These are phyloP conservation scores for Myrica gale DNA, from an alignment of 306 rosid species.

Conservation along the genomic window DNA sequence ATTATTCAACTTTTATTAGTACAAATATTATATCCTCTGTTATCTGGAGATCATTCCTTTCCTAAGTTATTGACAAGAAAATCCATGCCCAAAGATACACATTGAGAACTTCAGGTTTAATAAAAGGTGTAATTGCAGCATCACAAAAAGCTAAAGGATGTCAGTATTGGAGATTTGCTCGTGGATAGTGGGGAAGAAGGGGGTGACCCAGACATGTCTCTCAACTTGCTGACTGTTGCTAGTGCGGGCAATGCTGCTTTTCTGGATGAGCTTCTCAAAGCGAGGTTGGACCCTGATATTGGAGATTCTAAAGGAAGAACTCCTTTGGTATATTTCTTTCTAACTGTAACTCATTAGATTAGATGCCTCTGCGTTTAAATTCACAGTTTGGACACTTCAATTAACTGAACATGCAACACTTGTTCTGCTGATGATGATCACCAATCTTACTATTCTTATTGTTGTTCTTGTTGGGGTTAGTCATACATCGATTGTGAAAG, in stretches of 20 bases:
- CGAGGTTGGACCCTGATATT: conserved; percentile 73
- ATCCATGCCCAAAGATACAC: neutral
- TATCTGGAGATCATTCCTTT: no score
- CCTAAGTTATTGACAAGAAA: no score
- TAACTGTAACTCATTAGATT: neutral
- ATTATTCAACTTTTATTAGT: no score
- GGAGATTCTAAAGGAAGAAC: conserved; percentile 73
- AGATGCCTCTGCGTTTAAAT: no score
- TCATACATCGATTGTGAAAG: no score
- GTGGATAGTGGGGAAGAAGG: conserved; percentile 54
- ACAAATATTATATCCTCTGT: no score
- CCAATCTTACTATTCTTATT: no score
- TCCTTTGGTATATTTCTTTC: conserved; percentile 51
- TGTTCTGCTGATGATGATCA: no score
- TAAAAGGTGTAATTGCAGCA: conserved; percentile 48
- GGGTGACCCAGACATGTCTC: conserved; percentile 43
- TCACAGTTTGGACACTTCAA: no score
- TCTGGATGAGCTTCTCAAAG: conserved; percentile 76
- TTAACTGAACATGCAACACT: no score
- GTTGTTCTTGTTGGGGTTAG: no score
- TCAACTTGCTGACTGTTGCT: conserved; percentile 55
- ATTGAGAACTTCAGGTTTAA: neutral
- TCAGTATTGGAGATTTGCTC: conserved; percentile 42
- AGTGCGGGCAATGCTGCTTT: conserved; percentile 64
- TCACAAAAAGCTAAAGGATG: conserved; percentile 56